Evolutionary conservation across 176 grass and related monocot genomes (phyloP).

Genomic region (Pontederia paniculata): DNA sequence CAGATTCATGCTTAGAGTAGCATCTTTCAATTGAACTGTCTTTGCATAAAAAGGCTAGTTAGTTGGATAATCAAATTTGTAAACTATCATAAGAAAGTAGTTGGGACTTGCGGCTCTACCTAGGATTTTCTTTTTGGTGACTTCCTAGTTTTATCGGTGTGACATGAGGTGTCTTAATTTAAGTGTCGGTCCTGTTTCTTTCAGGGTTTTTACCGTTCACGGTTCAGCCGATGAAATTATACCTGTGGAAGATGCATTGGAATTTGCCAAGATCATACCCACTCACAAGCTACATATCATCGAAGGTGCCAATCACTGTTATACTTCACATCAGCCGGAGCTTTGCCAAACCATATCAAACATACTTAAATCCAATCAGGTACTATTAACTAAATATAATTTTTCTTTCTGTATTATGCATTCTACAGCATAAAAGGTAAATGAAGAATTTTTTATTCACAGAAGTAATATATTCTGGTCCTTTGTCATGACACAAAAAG

Average conservation of each 20-base stretch:
- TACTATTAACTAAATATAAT: background rate
- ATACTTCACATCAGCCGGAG: conserved; percentile 39
- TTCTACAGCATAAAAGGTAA: too few relatives aligned
- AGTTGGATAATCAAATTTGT: too few relatives aligned
- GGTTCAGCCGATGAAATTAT: conserved; percentile 64
- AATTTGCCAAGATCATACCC: conserved; percentile 61
- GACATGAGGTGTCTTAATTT: too few relatives aligned
- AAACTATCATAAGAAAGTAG: background rate
- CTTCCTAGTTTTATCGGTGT: too few relatives aligned
- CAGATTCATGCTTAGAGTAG: too few relatives aligned
- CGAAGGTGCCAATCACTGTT: conserved; percentile 55
- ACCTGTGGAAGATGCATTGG: conserved; percentile 40
- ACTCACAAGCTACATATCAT: conserved; percentile 60
- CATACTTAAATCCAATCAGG: conserved; percentile 33
- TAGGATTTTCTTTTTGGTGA: background rate
- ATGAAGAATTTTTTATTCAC: too few relatives aligned
- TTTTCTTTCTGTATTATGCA: too few relatives aligned
- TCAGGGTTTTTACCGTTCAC: conserved; percentile 69
- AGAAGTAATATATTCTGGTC: too few relatives aligned
- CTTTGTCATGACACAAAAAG: too few relatives aligned
- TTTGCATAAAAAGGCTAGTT: too few relatives aligned
- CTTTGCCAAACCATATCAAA: conserved; percentile 33
- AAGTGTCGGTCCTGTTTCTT: background rate
- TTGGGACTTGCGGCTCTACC: background rate
- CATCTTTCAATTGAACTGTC: too few relatives aligned